These are phyloP conservation scores for Metschnikowia colocasiae DNA, from an alignment of 805 yeast species.

Conservation along the genomic window DNA sequence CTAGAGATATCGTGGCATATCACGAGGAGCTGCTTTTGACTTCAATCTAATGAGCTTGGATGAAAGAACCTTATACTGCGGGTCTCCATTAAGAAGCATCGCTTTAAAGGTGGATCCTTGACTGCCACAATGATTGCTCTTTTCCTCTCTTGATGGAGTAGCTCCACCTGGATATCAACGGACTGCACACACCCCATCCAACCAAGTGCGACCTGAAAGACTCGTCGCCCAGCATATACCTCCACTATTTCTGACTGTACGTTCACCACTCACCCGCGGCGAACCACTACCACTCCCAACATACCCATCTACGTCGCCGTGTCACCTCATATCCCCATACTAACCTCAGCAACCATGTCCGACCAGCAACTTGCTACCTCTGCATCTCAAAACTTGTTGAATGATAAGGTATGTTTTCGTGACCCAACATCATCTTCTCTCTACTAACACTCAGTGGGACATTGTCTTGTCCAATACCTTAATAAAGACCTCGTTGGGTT, in stretches of 20 bases:
- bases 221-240: constrained; percentile 1
- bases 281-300: too few species aligned
- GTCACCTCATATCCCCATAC: background rate
- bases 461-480: constrained; percentile 90
- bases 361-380: constrained; percentile 31
- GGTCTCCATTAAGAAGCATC: too few species aligned
- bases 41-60: too few species aligned
- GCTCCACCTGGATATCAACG: background rate
- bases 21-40: too few species aligned
- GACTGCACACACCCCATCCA: constrained; percentile 11
- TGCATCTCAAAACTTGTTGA: constrained; percentile 55
- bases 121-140: too few species aligned
- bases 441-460: constrained; percentile 62
- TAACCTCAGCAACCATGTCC: constrained; percentile 20
- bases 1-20: too few species aligned
- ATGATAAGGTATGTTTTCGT: constrained; percentile 45
- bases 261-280: background rate
- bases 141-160: background rate
- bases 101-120: too few species aligned
- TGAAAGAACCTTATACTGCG: too few species aligned
- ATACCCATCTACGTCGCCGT: too few species aligned
- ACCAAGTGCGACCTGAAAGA: constrained; percentile 14
- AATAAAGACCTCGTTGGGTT: constrained; percentile 93
- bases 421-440: background rate
- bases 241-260: constrained; percentile 2